Conservation (phyloP, 2,329 filamentous ascomycete genomes). For the Rhynchosporium graminicola region DNA sequence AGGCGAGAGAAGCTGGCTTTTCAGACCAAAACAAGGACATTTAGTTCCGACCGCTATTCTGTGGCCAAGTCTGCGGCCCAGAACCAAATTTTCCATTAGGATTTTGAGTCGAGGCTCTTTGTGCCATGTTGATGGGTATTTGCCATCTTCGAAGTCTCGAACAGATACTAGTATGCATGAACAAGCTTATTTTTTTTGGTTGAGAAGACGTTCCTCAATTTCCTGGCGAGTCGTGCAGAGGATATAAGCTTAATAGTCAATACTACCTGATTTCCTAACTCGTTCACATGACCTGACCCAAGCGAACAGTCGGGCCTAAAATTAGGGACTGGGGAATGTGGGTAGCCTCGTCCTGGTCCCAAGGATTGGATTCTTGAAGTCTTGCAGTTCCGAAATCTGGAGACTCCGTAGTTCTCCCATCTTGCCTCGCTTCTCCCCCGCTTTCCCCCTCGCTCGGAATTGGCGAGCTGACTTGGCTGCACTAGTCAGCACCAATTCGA, state of each 20-base stretch:
- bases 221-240: neutral
- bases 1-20: slow-evolving; percentile 9
- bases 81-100: neutral
- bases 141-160: neutral
- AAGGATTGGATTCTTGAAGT: neutral
- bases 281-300: neutral
- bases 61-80: slow-evolving; percentile 5
- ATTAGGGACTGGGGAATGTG: neutral
- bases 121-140: neutral
- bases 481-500: neutral
- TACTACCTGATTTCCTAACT: neutral
- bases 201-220: neutral
- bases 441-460: slow-evolving; percentile 2
- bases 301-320: neutral
- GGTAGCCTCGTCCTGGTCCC: neutral
- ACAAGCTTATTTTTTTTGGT: neutral
- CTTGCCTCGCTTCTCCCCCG: neutral
- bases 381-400: neutral
- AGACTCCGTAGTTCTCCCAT: slow-evolving; percentile 12
- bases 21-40: neutral
- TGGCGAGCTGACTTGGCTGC: slow-evolving; percentile 2
- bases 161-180: neutral
- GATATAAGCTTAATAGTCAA: neutral
- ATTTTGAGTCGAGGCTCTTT: slow-evolving; percentile 3
- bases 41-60: slow-evolving; percentile 1